A percentile compares a stretch with the other conserved stretches of the same genome.
These are phyloP conservation scores for Phalaenopsis aphrodite DNA, from an alignment of 106 monocot species.

Conservation along the genomic window DNA sequence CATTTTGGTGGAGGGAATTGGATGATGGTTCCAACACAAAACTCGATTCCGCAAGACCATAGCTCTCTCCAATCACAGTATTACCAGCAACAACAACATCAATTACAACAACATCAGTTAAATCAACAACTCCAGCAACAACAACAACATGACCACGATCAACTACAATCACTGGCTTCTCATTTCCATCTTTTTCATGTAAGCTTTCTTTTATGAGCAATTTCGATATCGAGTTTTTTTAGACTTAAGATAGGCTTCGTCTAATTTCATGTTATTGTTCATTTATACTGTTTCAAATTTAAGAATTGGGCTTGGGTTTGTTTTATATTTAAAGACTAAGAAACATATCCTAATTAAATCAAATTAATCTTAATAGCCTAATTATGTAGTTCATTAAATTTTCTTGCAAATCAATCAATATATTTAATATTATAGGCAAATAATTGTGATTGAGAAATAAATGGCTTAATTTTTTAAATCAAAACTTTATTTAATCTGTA, in stretches of 20 bases:
- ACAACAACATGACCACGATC: slow-evolving; percentile 29
- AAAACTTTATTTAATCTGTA: no score
- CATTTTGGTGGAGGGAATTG: slow-evolving; percentile 35
- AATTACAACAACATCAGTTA: neutral
- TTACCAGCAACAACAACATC: neutral
- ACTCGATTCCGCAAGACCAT: slow-evolving; percentile 13
- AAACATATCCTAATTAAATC: neutral
- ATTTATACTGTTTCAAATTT: neutral
- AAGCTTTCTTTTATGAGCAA: neutral
- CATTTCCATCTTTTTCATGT: slow-evolving; percentile 52
- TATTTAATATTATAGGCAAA: no score
- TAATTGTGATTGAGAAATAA: no score
- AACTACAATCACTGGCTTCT: slow-evolving; percentile 42
- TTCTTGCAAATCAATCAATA: no score
- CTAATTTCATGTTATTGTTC: neutral
- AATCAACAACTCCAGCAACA: neutral
- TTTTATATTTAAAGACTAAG: neutral
- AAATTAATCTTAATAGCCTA: no score
- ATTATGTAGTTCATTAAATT: no score
- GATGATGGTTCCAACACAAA: slow-evolving; percentile 51
- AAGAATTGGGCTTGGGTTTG: neutral
- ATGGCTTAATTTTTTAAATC: no score
- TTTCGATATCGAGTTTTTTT: neutral
- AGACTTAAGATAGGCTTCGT: neutral
- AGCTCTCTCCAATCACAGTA: slow-evolving; percentile 5